Percentiles rank a stretch among this genome's conserved stretches.
Evolutionary conservation across 108 stramenopile genomes (phyloP).

Genomic region (Nannochloropsis gaditana): DNA sequence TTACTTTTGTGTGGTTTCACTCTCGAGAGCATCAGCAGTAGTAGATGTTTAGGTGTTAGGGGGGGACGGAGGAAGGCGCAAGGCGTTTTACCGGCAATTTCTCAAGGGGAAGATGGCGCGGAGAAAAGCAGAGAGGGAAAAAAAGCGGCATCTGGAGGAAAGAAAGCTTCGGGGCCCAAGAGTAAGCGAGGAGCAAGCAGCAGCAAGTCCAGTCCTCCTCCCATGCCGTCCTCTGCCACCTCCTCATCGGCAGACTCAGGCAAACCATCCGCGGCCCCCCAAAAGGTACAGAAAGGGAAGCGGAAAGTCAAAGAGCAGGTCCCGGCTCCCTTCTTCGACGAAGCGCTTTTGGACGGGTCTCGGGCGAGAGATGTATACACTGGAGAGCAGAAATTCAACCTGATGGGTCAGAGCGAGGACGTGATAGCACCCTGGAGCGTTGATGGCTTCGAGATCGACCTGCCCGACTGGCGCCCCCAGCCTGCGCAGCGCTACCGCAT

Average conservation of each 20-base stretch:
- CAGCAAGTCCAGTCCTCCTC: neutral
- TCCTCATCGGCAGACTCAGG: neutral
- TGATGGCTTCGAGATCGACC: conserved; percentile 3
- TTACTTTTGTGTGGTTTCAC: neutral
- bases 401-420: neutral
- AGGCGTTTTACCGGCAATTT: neutral
- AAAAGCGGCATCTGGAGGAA: neutral
- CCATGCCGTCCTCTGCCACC: neutral
- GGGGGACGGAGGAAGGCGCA: neutral
- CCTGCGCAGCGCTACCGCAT: conserved; percentile 1
- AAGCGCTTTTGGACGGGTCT: neutral
- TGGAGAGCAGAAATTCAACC: neutral
- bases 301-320: neutral
- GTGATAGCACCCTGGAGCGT: neutral
- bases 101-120: neutral
- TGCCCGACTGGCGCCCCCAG: neutral
- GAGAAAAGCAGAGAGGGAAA: neutral
- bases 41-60: neutral
- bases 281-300: neutral
- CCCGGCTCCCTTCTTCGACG: neutral
- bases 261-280: neutral
- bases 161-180: conserved; percentile 1
- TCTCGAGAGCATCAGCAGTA: neutral
- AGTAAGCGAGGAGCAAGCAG: neutral
- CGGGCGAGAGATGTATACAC: neutral